Evolutionary conservation across 2,329 filamentous ascomycete species (phyloP).

Genomic region (Botrytis byssoidea): DNA sequence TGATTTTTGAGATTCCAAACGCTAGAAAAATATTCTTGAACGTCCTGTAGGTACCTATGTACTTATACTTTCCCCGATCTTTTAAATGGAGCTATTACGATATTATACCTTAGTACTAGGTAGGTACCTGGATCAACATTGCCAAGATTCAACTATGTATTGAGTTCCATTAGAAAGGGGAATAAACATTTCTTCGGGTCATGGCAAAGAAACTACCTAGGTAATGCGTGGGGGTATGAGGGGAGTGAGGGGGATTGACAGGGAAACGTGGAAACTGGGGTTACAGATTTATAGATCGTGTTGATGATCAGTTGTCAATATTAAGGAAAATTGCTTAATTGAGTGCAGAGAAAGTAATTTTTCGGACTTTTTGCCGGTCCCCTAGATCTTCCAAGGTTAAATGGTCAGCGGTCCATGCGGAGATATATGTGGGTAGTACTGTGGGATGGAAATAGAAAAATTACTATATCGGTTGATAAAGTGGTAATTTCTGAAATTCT

Average conservation of each 20-base stretch:
- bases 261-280: not conserved
- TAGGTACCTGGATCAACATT: not conserved
- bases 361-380: not conserved
- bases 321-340: not conserved
- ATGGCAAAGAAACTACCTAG: not conserved
- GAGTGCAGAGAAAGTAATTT: not conserved
- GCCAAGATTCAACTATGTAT: not conserved
- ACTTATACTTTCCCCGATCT: not conserved
- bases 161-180: not conserved
- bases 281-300: not conserved
- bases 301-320: not conserved
- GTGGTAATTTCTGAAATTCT: not conserved
- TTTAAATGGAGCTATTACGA: not conserved
- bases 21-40: too few relatives aligned
- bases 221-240: not conserved
- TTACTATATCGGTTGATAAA: not conserved
- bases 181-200: constrained; percentile 4
- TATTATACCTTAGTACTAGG: not conserved
- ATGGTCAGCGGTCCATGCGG: not conserved
- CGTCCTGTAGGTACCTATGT: not conserved
- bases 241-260: not conserved
- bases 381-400: not conserved
- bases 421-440: not conserved
- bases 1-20: not conserved
- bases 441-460: not conserved